Conservation (phyloP, 176 grass and related monocot genomes). For the Aegilops tauschii region DNA sequence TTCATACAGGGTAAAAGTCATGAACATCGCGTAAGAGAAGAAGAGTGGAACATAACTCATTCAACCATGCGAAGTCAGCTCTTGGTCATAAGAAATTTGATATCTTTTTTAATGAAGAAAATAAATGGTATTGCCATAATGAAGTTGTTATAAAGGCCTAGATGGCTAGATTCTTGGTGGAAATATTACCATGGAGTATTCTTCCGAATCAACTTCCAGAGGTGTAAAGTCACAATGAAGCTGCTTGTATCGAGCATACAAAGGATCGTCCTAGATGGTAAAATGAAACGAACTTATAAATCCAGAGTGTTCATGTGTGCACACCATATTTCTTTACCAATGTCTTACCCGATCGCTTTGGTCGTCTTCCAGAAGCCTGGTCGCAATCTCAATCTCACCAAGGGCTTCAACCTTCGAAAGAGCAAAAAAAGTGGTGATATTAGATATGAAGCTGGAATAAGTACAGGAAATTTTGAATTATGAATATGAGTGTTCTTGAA, state of each 20-base stretch:
- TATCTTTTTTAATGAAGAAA: neutral
- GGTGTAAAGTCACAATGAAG: constrained; percentile 71
- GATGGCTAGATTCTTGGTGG: neutral
- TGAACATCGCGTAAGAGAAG: neutral
- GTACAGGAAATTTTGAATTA: neutral
- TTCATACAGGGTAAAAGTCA: neutral
- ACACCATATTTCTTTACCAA: neutral
- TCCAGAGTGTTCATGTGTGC: neutral
- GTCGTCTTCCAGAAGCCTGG: constrained; percentile 72
- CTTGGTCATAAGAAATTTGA: neutral
- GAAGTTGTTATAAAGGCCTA: neutral
- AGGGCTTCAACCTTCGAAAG: constrained; percentile 71
- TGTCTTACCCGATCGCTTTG: constrained; percentile 49
- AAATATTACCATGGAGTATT: constrained; percentile 80
- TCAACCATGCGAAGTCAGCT: neutral
- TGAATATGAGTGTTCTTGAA: neutral
- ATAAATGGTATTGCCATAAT: neutral
- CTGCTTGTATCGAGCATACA: constrained; percentile 73
- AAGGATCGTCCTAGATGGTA: constrained; percentile 65
- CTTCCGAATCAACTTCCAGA: constrained; percentile 59
- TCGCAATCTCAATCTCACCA: constrained; percentile 94
- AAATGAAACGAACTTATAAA: neutral
- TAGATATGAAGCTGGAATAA: neutral
- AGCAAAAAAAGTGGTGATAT: neutral
- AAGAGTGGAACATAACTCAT: neutral